Conservation (phyloP, 2,329 filamentous ascomycete species). For the Fusarium redolens region DNA sequence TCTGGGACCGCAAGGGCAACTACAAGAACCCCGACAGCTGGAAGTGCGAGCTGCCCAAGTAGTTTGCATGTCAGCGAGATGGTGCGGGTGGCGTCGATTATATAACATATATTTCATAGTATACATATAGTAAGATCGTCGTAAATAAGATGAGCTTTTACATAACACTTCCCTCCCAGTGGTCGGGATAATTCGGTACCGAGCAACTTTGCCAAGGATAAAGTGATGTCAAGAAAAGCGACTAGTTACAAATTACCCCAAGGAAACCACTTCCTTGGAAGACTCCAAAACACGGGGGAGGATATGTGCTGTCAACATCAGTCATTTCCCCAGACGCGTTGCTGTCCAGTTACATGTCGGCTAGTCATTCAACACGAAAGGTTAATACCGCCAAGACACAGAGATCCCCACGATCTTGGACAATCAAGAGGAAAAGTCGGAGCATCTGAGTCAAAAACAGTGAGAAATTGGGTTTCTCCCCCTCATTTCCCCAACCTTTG, state of each 20-base stretch:
- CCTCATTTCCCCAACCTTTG: conserved; percentile 33
- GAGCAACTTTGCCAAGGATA: neutral
- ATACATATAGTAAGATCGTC: neutral
- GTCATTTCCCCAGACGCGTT: conserved; percentile 20
- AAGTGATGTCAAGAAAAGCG: conserved; percentile 20
- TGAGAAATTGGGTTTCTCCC: conserved; percentile 7
- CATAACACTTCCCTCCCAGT: neutral
- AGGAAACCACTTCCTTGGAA: conserved; percentile 12
- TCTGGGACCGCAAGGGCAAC: conserved; percentile 2
- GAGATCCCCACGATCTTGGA: conserved; percentile 17
- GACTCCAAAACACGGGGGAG: conserved; percentile 10
- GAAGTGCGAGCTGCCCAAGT: conserved; percentile 11
- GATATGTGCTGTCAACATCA: conserved; percentile 12
- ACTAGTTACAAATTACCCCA: conserved; percentile 1
- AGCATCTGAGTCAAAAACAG: conserved; percentile 12
- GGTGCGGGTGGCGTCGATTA: neutral
- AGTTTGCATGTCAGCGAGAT: neutral
- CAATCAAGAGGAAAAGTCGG: conserved; percentile 28
- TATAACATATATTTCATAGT: conserved; percentile 12
- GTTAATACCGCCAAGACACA: conserved; percentile 14
- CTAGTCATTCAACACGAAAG: neutral
- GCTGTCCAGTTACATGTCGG: neutral
- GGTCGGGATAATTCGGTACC: conserved; percentile 2
- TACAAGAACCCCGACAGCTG: conserved; percentile 22
- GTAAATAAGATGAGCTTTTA: conserved; percentile 20